phyloP scores from a whole-genome alignment of 2,329 filamentous ascomycete species.

The Emericellopsis atlantica region DNA sequence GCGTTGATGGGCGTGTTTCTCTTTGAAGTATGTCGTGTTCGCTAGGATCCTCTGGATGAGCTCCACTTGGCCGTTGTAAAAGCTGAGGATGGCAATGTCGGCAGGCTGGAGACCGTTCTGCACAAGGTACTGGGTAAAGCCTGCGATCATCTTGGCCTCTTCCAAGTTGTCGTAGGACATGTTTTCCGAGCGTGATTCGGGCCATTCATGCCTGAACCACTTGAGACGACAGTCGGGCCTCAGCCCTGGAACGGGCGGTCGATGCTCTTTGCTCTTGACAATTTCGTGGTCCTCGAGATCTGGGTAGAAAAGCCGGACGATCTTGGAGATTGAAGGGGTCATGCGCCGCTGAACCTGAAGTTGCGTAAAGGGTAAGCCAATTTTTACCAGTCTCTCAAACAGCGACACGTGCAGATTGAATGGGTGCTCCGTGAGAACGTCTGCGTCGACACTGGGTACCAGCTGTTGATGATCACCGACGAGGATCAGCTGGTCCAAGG shows the following conservation, averaged over 20 bases:
- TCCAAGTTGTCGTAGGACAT: slow-evolving; percentile 54
- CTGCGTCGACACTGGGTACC: slow-evolving; percentile 50
- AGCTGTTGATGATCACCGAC: slow-evolving; percentile 76
- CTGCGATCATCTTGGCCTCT: slow-evolving; percentile 67
- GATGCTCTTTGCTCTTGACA: slow-evolving; percentile 17
- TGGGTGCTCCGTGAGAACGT: slow-evolving; percentile 21
- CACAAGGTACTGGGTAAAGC: slow-evolving; percentile 59
- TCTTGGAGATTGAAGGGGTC: slow-evolving; percentile 28
- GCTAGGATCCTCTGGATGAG: slow-evolving; percentile 39
- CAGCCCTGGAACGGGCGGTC: slow-evolving; percentile 33
- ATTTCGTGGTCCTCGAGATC: slow-evolving; percentile 28
- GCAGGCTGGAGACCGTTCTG: slow-evolving; percentile 47
- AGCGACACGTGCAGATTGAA: slow-evolving; percentile 62
- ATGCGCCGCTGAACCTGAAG: slow-evolving; percentile 56
- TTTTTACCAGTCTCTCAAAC: slow-evolving; percentile 65
- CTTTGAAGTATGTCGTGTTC: slow-evolving; percentile 11
- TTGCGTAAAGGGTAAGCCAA: slow-evolving; percentile 48
- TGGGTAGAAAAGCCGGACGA: slow-evolving; percentile 36
- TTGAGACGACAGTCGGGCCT: slow-evolving; percentile 14
- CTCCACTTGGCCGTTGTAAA: slow-evolving; percentile 76
- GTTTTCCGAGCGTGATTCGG: slow-evolving; percentile 49
- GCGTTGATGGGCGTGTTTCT: slow-evolving; percentile 15
- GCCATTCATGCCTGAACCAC: slow-evolving; percentile 41
- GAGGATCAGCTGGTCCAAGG: slow-evolving; percentile 39
- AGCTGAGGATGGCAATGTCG: slow-evolving; percentile 71